phyloP scores from a whole-genome alignment of 257 asterid species.

The Haberlea rhodopensis region DNA sequence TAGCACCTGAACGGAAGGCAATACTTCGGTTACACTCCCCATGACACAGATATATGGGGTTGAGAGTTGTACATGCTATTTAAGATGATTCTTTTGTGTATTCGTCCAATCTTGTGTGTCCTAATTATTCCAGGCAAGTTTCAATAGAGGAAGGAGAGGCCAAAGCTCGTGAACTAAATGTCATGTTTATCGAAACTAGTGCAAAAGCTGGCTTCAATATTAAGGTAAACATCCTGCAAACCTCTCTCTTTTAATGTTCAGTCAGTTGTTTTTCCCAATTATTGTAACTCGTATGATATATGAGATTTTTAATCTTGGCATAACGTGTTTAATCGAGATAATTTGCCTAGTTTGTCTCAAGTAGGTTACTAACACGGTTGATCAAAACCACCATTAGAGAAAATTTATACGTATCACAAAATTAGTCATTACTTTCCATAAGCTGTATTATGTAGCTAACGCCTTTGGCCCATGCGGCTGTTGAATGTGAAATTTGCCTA shows the following conservation, averaged over 20 bases:
- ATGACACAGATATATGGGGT: background rate
- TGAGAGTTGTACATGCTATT: background rate
- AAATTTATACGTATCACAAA: background rate
- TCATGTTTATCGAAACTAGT: constrained; percentile 52
- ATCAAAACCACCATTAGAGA: background rate
- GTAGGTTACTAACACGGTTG: background rate
- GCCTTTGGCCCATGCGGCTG: too few species aligned
- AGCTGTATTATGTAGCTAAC: background rate
- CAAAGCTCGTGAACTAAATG: constrained; percentile 49
- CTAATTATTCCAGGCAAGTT: constrained; percentile 41
- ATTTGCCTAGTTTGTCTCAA: background rate
- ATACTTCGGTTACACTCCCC: background rate
- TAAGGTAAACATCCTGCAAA: constrained; percentile 30
- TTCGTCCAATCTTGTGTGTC: background rate
- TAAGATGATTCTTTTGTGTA: background rate
- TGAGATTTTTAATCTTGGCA: background rate
- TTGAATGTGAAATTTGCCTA: too few species aligned
- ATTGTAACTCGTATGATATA: background rate
- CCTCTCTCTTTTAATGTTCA: background rate
- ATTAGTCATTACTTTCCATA: background rate
- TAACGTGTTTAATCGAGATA: background rate
- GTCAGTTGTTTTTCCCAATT: too few species aligned
- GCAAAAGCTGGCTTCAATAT: constrained; percentile 56
- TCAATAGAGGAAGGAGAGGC: constrained; percentile 56
- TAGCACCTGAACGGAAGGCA: background rate